These are phyloP conservation scores for Ganoderma lingzhi DNA, from an alignment of 1,284 basidiomycete species.

Conservation along the genomic window DNA sequence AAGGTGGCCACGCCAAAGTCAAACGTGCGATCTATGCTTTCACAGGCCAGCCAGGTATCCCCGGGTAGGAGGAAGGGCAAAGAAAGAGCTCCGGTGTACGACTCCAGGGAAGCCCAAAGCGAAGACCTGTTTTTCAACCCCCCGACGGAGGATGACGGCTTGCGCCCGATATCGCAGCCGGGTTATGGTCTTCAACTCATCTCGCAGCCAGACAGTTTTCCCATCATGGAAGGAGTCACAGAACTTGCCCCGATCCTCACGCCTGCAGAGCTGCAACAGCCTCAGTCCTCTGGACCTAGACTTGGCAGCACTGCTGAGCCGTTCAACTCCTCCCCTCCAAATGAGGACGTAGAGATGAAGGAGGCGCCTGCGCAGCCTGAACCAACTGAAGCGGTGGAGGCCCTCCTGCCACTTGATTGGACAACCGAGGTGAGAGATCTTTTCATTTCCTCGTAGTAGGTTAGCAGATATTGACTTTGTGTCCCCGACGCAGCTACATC, in stretches of 20 bases:
- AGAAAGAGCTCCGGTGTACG: slow-evolving; percentile 26
- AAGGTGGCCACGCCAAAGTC: slow-evolving; percentile 11
- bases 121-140: slow-evolving; percentile 28
- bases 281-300: neutral
- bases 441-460: neutral
- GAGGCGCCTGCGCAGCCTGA: slow-evolving; percentile 40
- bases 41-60: slow-evolving; percentile 24
- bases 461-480: neutral
- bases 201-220: neutral
- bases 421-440: slow-evolving; percentile 56
- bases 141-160: neutral
- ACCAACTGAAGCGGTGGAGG: slow-evolving; percentile 24
- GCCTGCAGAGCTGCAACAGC: neutral
- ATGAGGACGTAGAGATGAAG: slow-evolving; percentile 35
- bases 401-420: slow-evolving; percentile 45
- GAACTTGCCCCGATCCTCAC: slow-evolving; percentile 8
- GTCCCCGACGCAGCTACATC: slow-evolving; percentile 54
- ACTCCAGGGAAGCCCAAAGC: slow-evolving; percentile 10
- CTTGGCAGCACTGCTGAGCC: slow-evolving; percentile 8
- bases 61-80: slow-evolving; percentile 35
- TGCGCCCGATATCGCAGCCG: neutral
- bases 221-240: neutral
- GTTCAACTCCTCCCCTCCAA: neutral
- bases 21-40: slow-evolving; percentile 22
- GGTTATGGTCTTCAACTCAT: neutral